Evolutionary conservation across 805 yeast species (phyloP).

Genomic region (Cyberlindnera mycetangii): DNA sequence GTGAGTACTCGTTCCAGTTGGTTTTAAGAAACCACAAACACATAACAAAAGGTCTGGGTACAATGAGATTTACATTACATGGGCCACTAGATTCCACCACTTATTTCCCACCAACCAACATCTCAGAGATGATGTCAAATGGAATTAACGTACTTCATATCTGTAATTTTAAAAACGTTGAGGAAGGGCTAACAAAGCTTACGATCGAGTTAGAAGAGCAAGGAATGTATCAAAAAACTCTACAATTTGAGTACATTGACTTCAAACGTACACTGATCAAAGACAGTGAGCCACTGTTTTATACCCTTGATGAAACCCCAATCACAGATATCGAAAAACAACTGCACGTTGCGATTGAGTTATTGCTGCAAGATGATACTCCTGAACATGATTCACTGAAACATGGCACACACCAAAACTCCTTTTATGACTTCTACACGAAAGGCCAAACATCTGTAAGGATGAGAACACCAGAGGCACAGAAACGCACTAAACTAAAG

Average conservation of each 20-base stretch:
- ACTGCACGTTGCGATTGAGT: slow-evolving; percentile 12
- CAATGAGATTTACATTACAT: slow-evolving; percentile 32
- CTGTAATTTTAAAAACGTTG: too few species aligned
- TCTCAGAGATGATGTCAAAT: slow-evolving; percentile 44
- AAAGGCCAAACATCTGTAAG: slow-evolving; percentile 10
- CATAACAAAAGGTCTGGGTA: slow-evolving; percentile 46
- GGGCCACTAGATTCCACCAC: not conserved
- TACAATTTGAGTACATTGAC: slow-evolving; percentile 44
- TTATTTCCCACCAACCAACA: slow-evolving; percentile 51
- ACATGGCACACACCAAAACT: not conserved
- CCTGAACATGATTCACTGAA: not conserved
- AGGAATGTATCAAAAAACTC: slow-evolving; percentile 50
- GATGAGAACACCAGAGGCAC: slow-evolving; percentile 13
- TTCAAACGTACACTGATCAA: slow-evolving; percentile 8
- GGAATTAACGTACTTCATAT: too few species aligned
- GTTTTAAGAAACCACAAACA: slow-evolving; percentile 12
- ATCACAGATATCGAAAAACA: slow-evolving; percentile 1
- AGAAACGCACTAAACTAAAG: slow-evolving; percentile 6
- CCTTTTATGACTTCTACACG: slow-evolving; percentile 1
- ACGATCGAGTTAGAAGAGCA: slow-evolving; percentile 47
- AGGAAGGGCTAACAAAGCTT: slow-evolving; percentile 36
- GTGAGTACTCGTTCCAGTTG: slow-evolving; percentile 23
- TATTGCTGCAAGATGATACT: slow-evolving; percentile 4
- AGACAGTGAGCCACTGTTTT: slow-evolving; percentile 6
- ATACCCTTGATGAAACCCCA: slow-evolving; percentile 1